These are phyloP conservation scores for Rhizopogon rudus DNA, from an alignment of 768 basidiomycete species.

Conservation along the genomic window DNA sequence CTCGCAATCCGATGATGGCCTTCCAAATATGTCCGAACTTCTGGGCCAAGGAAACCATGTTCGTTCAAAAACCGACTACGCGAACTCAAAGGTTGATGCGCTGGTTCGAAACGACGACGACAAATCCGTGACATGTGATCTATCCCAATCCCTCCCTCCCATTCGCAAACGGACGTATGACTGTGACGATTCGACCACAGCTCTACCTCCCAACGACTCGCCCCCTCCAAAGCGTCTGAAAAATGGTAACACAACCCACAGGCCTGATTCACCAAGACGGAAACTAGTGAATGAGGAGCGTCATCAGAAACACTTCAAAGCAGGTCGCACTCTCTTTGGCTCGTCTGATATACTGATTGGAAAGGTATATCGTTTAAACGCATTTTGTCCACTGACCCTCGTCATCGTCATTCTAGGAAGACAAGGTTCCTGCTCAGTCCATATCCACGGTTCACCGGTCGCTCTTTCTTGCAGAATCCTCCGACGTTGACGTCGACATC, in stretches of 20 bases:
- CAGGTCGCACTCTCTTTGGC: background rate
- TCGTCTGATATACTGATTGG: background rate
- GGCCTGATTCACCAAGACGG: background rate
- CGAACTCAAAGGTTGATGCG: conserved; percentile 39
- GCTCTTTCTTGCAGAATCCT: conserved; percentile 15
- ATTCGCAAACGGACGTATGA: background rate
- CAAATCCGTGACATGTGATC: background rate
- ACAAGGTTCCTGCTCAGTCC: background rate
- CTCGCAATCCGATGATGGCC: conserved; percentile 36
- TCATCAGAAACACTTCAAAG: conserved; percentile 15
- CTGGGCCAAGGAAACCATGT: conserved; percentile 27
- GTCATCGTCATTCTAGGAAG: background rate
- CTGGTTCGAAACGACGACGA: conserved; percentile 30
- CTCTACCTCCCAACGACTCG: background rate
- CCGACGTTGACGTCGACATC: conserved; percentile 7
- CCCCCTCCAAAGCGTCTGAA: conserved; percentile 1
- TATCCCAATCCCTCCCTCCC: background rate
- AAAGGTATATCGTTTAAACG: background rate
- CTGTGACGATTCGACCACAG: too few relatives aligned
- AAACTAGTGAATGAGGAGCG: conserved; percentile 3
- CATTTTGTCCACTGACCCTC: background rate
- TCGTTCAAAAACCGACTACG: conserved; percentile 33
- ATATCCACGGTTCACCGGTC: background rate
- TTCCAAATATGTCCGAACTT: conserved; percentile 27
- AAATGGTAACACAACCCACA: background rate